Conservation (phyloP, 2,329 filamentous ascomycete species). For the Claviceps monticola region DNA sequence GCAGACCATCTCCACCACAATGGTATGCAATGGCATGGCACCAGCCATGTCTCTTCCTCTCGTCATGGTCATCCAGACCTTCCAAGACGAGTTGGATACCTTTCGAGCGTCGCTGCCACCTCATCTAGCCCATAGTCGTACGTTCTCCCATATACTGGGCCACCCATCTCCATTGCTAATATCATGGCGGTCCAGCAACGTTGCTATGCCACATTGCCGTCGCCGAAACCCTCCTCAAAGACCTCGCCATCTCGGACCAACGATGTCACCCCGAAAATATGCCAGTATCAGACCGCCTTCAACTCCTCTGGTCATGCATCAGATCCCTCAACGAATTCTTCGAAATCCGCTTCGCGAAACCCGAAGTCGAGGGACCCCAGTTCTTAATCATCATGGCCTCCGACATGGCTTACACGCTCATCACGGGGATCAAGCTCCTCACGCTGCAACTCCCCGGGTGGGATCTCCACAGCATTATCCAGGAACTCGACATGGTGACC, state of each 20-base stretch:
- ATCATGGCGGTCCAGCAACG: conserved; percentile 15
- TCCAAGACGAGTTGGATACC: conserved; percentile 29
- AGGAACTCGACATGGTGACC: conserved; percentile 16
- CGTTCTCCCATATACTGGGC: conserved; percentile 1
- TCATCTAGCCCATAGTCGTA: conserved; percentile 21
- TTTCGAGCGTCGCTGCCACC: conserved; percentile 23
- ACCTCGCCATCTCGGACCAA: conserved; percentile 28
- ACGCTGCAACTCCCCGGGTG: conserved; percentile 31
- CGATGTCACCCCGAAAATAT: conserved; percentile 18
- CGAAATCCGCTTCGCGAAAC: conserved; percentile 18
- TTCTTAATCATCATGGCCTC: conserved; percentile 31
- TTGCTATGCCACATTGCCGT: conserved; percentile 29
- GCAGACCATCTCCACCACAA: conserved; percentile 30
- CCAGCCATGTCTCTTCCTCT: conserved; percentile 25
- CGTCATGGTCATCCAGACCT: conserved; percentile 26
- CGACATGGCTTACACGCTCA: conserved; percentile 32
- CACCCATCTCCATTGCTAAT: neutral
- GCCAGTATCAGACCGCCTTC: conserved; percentile 24
- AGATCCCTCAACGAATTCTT: conserved; percentile 27
- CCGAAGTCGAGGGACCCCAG: conserved; percentile 22
- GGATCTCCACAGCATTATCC: conserved; percentile 24
- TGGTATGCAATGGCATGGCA: conserved; percentile 18
- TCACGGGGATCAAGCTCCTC: conserved; percentile 33
- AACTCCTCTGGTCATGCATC: conserved; percentile 32
- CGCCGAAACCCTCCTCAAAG: conserved; percentile 33